Conservation (phyloP, 208 protist species). For the Leishmania braziliensis region DNA sequence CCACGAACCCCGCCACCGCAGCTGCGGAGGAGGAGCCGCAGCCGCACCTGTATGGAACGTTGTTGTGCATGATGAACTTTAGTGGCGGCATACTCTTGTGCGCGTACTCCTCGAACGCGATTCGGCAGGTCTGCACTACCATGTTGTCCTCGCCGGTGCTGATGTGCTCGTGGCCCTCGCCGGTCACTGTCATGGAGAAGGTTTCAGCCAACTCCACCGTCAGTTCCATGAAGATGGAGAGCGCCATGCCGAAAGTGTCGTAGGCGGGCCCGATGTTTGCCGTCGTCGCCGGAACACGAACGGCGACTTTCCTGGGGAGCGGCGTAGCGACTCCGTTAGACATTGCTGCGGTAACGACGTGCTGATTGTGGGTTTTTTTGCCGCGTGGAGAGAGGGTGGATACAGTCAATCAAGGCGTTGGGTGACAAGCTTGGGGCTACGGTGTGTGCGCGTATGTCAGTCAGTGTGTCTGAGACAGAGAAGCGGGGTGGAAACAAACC, state of each 20-base stretch:
- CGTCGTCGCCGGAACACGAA: conserved; percentile 92
- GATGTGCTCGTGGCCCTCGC: conserved; percentile 82
- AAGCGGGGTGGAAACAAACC: background rate
- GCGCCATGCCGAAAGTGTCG: conserved; percentile 91
- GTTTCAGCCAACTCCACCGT: conserved; percentile 76
- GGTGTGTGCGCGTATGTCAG: background rate
- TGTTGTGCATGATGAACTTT: conserved; percentile 83
- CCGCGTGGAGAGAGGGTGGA: background rate
- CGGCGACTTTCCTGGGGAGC: conserved; percentile 56
- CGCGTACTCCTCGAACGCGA: conserved; percentile 78
- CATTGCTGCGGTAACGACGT: background rate
- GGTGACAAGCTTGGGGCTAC: background rate
- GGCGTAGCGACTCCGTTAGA: background rate
- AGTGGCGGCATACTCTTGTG: conserved; percentile 82
- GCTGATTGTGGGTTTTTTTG: background rate
- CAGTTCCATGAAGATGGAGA: conserved; percentile 92
- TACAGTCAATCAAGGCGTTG: background rate
- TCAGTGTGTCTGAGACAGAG: background rate
- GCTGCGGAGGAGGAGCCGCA: conserved; percentile 90
- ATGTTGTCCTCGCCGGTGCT: conserved; percentile 78
- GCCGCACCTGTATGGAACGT: conserved; percentile 91
- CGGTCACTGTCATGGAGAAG: conserved; percentile 79
- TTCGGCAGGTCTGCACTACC: conserved; percentile 73
- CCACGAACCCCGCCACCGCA: conserved; percentile 90
- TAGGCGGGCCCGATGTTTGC: conserved; percentile 94